Percentiles rank a stretch among this genome's conserved stretches.
phyloP scores from a whole-genome alignment of 2,329 filamentous ascomycete genomes.

The Raffaelea arxii region DNA sequence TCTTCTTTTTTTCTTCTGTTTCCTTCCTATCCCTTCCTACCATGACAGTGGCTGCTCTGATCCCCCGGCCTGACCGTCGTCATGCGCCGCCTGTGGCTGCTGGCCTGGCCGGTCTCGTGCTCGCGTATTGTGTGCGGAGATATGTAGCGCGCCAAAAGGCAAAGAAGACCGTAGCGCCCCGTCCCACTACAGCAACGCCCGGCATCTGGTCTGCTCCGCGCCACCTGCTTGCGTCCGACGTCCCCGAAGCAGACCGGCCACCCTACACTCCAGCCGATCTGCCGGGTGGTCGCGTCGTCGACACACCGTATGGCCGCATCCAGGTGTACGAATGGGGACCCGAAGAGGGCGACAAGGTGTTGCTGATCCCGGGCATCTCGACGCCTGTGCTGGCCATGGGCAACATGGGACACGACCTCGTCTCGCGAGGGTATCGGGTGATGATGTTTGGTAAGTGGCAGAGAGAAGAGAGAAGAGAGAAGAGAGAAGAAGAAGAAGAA shows the following conservation, averaged over 20 bases:
- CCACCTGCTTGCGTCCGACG: not conserved
- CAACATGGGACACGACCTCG: slow-evolving; percentile 56
- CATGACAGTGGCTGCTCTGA: not conserved
- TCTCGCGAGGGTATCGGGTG: slow-evolving; percentile 58
- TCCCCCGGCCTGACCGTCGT: too few relatives aligned
- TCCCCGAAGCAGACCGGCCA: slow-evolving; percentile 13
- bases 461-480: too few relatives aligned
- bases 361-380: slow-evolving; percentile 73
- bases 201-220: not conserved
- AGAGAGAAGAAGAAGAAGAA: too few relatives aligned
- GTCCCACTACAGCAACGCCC: not conserved
- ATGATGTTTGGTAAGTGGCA: slow-evolving; percentile 62
- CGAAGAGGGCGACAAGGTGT: slow-evolving; percentile 56
- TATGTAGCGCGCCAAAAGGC: not conserved
- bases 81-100: too few relatives aligned
- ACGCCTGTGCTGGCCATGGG: slow-evolving; percentile 65
- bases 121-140: not conserved
- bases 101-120: not conserved
- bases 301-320: slow-evolving; percentile 60
- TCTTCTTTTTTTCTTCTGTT: not conserved
- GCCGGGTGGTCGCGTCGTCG: slow-evolving; percentile 59
- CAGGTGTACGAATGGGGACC: slow-evolving; percentile 77
- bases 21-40: not conserved
- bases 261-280: slow-evolving; percentile 63
- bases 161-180: not conserved